phyloP scores from a whole-genome alignment of 2,329 filamentous ascomycete species.

The Colletotrichum melonis region DNA sequence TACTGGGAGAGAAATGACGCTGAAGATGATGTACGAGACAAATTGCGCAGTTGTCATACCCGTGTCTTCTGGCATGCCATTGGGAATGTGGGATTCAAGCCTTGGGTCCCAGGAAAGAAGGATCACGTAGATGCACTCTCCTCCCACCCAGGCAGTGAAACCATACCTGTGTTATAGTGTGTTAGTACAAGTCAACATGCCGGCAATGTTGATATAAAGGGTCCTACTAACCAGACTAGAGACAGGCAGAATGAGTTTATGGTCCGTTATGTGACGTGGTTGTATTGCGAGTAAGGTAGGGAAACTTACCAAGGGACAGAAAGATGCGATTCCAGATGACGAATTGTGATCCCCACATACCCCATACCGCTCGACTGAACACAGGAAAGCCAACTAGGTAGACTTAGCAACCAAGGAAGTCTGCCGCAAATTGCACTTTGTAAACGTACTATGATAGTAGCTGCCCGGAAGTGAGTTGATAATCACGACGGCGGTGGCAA shows the following conservation, averaged over 20 bases:
- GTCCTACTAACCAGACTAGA: slow-evolving; percentile 39
- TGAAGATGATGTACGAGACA: slow-evolving; percentile 57
- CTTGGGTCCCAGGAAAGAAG: slow-evolving; percentile 57
- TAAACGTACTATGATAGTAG: slow-evolving; percentile 51
- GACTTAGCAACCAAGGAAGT: not conserved
- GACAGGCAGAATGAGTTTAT: slow-evolving; percentile 1
- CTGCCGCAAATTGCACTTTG: too few species aligned
- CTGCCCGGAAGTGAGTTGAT: slow-evolving; percentile 56
- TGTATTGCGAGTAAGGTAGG: too few species aligned
- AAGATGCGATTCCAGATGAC: slow-evolving; percentile 53
- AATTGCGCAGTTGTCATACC: slow-evolving; percentile 58
- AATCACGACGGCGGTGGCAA: slow-evolving; percentile 53
- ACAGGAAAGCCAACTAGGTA: slow-evolving; percentile 45
- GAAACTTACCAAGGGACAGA: slow-evolving; percentile 50
- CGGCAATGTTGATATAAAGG: not conserved
- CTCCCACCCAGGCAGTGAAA: slow-evolving; percentile 59
- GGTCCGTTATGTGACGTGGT: too few species aligned
- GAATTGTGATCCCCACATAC: slow-evolving; percentile 41
- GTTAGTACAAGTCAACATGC: slow-evolving; percentile 4
- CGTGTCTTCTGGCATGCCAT: slow-evolving; percentile 51
- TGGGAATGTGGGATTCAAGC: slow-evolving; percentile 54
- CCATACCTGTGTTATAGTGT: slow-evolving; percentile 47
- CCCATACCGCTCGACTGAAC: slow-evolving; percentile 46
- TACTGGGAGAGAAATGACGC: slow-evolving; percentile 54
- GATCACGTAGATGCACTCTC: slow-evolving; percentile 57